Percentiles rank a stretch among this genome's conserved stretches.
These are phyloP conservation scores for Onygenales sp. DNA, from an alignment of 2,329 filamentous ascomycete species.

Conservation along the genomic window DNA sequence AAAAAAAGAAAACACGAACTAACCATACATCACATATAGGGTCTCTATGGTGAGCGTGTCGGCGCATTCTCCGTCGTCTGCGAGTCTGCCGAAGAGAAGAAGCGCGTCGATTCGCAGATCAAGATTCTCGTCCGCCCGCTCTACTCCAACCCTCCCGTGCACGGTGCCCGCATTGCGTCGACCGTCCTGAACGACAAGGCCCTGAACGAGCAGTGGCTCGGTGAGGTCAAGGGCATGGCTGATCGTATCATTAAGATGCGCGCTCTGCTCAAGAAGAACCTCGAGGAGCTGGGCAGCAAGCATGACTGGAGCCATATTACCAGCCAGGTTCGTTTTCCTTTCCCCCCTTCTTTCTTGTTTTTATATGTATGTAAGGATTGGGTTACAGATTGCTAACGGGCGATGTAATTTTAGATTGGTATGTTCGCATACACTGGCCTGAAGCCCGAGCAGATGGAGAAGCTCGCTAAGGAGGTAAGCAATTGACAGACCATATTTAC, in stretches of 20 bases:
- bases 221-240: slow-evolving; percentile 96
- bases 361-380: not conserved
- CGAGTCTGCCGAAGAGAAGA: slow-evolving; percentile 79
- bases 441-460: slow-evolving; percentile 82
- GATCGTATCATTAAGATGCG: slow-evolving; percentile 99
- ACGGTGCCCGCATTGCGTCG: slow-evolving; percentile 88
- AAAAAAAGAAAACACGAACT: not conserved
- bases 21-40: slow-evolving; percentile 39
- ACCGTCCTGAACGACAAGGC: slow-evolving; percentile 79
- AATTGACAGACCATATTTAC: too few species aligned
- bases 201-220: slow-evolving; percentile 89
- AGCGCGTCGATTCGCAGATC: slow-evolving; percentile 91
- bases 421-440: slow-evolving; percentile 99
- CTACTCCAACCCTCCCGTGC: slow-evolving; percentile 96
- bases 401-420: slow-evolving; percentile 55
- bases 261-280: slow-evolving; percentile 82
- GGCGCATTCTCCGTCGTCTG: slow-evolving; percentile 92
- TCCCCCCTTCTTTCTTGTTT: not conserved
- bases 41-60: slow-evolving; percentile 96
- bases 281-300: slow-evolving; percentile 89
- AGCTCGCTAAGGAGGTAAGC: slow-evolving; percentile 70
- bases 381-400: not conserved
- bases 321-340: slow-evolving; percentile 48
- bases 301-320: slow-evolving; percentile 99
- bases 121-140: slow-evolving; percentile 95